A percentile compares a stretch with the other conserved stretches of the same genome.
Conservation (phyloP, 176 grass and related monocot genomes). For the Guadua angustifolia region DNA sequence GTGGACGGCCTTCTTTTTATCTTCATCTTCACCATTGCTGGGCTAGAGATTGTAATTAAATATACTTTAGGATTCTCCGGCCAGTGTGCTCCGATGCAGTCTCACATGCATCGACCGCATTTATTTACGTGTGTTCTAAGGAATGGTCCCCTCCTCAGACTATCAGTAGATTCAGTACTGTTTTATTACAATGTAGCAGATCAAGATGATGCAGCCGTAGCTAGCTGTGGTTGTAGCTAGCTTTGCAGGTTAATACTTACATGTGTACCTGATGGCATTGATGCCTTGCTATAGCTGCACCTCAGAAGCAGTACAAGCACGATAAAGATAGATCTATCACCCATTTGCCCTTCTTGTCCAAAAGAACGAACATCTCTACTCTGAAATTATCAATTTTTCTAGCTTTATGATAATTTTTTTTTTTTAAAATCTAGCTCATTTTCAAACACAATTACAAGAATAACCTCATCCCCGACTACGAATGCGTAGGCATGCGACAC, state of each 20-base stretch:
- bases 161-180: neutral
- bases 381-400: no score
- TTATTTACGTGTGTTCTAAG: slow-evolving; percentile 36
- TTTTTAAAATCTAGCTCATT: no score
- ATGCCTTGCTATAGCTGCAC: neutral
- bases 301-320: slow-evolving; percentile 13
- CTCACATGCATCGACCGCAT: slow-evolving; percentile 44
- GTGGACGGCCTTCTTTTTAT: slow-evolving; percentile 17
- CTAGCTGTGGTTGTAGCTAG: neutral
- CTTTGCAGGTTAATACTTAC: neutral
- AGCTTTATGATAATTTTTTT: no score
- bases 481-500: no score
- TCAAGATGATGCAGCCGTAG: slow-evolving; percentile 13
- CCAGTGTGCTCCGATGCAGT: slow-evolving; percentile 40
- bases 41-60: slow-evolving; percentile 18
- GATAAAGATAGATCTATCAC: neutral
- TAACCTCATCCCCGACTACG: no score
- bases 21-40: neutral
- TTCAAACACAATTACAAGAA: no score
- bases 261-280: slow-evolving; percentile 22
- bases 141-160: slow-evolving; percentile 31
- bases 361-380: neutral
- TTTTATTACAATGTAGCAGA: slow-evolving; percentile 32
- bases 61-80: slow-evolving; percentile 21
- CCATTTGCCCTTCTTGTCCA: neutral